phyloP scores from a whole-genome alignment of 148 eudicot species.

The Rhododendron henanense region DNA sequence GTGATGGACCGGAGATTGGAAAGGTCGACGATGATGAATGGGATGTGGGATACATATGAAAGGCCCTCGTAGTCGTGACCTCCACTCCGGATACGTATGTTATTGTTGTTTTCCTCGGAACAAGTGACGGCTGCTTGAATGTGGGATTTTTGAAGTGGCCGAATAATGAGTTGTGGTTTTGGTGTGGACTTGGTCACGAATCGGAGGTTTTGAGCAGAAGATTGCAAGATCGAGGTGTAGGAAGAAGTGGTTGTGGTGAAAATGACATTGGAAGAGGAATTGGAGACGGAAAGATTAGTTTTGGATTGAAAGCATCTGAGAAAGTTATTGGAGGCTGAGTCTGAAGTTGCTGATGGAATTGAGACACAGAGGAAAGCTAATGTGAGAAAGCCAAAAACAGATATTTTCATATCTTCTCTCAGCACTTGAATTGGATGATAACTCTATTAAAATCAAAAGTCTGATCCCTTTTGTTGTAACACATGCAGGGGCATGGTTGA shows the following conservation, averaged over 20 bases:
- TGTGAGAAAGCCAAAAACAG: not conserved
- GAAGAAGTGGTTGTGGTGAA: slow-evolving; percentile 14
- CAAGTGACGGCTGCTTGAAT: slow-evolving; percentile 35
- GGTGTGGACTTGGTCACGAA: slow-evolving; percentile 19
- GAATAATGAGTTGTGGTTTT: slow-evolving; percentile 30
- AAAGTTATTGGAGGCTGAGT: not conserved
- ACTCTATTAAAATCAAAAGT: too few relatives aligned
- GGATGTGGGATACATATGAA: slow-evolving; percentile 27
- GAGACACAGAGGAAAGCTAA: not conserved
- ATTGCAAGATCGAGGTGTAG: slow-evolving; percentile 19
- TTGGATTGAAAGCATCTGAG: not conserved
- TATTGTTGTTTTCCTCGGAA: slow-evolving; percentile 6
- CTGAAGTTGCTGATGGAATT: not conserved
- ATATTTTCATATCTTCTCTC: not conserved
- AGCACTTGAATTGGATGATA: too few relatives aligned
- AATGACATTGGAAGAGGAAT: not conserved
- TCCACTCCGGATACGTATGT: slow-evolving; percentile 34
- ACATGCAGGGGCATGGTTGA: too few relatives aligned
- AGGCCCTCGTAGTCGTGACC: slow-evolving; percentile 47
- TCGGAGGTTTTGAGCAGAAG: slow-evolving; percentile 26
- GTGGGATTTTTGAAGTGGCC: slow-evolving; percentile 25
- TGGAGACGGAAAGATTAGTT: not conserved
- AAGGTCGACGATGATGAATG: slow-evolving; percentile 30
- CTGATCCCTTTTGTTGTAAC: too few relatives aligned
- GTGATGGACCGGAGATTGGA: slow-evolving; percentile 20